phyloP scores from a whole-genome alignment of 2,329 filamentous ascomycete species.

The Zymoseptoria tritici region DNA sequence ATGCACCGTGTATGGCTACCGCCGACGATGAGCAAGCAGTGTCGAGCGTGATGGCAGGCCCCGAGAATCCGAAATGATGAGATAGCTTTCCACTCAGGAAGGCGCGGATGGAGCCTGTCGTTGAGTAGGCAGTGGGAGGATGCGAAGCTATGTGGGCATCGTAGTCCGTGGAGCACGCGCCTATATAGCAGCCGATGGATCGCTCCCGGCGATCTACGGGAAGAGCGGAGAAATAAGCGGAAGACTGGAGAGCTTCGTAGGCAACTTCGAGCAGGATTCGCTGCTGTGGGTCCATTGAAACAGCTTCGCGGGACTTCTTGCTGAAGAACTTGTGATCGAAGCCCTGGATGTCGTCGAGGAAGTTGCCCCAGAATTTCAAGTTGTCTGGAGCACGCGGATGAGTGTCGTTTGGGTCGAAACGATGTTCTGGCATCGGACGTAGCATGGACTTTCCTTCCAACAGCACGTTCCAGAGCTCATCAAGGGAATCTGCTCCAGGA shows the following conservation, averaged over 20 bases:
- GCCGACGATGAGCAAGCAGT: constrained; percentile 31
- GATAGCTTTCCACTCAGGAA: not conserved
- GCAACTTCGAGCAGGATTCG: constrained; percentile 24
- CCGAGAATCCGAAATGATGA: not conserved
- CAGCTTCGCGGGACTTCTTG: constrained; percentile 21
- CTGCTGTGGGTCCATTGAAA: constrained; percentile 27
- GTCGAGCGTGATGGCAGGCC: constrained; percentile 24
- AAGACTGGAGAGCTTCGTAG: constrained; percentile 29
- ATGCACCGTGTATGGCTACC: constrained; percentile 28
- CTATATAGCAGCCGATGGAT: constrained; percentile 35
- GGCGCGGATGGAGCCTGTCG: constrained; percentile 2
- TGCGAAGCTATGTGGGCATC: constrained; percentile 22
- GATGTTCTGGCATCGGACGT: not conserved
- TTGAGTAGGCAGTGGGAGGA: constrained; percentile 26
- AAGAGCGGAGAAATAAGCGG: constrained; percentile 24
- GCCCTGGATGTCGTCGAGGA: constrained; percentile 10
- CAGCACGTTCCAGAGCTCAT: constrained; percentile 12
- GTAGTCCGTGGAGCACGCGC: constrained; percentile 33
- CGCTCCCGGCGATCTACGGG: not conserved
- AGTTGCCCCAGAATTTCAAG: constrained; percentile 6
- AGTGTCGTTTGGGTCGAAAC: constrained; percentile 1
- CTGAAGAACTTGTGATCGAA: constrained; percentile 33
- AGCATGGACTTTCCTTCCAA: not conserved
- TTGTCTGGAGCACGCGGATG: not conserved
- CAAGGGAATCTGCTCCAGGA: constrained; percentile 3